Evolutionary conservation across 2,329 filamentous ascomycete genomes (phyloP).

Genomic region (Penicillium paneum): DNA sequence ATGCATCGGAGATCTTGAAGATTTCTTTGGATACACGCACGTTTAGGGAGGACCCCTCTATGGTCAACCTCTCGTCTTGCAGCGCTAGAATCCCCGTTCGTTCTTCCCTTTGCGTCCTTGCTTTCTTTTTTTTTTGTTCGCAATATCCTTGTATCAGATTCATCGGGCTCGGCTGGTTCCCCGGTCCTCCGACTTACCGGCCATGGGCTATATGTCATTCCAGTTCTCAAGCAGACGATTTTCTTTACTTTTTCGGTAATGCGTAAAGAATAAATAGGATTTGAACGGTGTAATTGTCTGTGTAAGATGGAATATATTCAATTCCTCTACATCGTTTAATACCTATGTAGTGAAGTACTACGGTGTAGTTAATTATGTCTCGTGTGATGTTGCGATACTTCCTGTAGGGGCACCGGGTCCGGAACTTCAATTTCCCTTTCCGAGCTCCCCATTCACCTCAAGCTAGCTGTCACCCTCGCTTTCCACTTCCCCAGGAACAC

Average conservation of each 20-base stretch:
- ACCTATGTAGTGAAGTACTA: neutral
- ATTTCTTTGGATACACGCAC: constrained; percentile 20
- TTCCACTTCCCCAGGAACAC: neutral
- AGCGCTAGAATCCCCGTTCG: constrained; percentile 35
- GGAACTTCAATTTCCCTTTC: constrained; percentile 19
- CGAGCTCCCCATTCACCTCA: constrained; percentile 14
- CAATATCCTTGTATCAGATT: constrained; percentile 26
- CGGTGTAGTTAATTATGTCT: neutral
- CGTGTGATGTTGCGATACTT: neutral
- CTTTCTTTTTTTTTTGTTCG: constrained; percentile 16
- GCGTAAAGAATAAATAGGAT: neutral
- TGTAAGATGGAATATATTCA: neutral
- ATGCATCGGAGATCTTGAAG: constrained; percentile 32
- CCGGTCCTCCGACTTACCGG: constrained; percentile 10
- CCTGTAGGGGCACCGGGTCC: constrained; percentile 6
- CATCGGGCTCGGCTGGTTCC: constrained; percentile 17
- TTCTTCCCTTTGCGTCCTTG: constrained; percentile 23
- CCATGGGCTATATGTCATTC: constrained; percentile 19
- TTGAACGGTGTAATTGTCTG: neutral
- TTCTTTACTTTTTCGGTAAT: neutral
- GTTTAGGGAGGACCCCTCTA: neutral
- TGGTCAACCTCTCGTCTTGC: constrained; percentile 30
- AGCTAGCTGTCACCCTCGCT: constrained; percentile 12
- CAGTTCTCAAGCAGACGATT: constrained; percentile 17
- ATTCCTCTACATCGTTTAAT: neutral